These are phyloP conservation scores for Trichophaea hybrida DNA, from an alignment of 2,329 filamentous ascomycete genomes.

Conservation along the genomic window DNA sequence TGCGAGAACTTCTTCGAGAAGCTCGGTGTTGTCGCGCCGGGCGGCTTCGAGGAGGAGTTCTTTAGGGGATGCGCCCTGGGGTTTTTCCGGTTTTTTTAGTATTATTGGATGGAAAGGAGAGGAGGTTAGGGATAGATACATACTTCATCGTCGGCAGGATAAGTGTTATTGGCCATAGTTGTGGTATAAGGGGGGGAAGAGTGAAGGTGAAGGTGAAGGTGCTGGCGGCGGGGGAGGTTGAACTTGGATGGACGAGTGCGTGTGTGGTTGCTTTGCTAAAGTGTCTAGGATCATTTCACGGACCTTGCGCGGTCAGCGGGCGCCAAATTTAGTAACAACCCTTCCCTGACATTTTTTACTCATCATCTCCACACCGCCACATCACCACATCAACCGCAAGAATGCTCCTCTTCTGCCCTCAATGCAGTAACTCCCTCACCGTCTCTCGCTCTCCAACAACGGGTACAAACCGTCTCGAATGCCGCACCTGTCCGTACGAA, in stretches of 20 bases:
- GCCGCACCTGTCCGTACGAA: constrained; percentile 88
- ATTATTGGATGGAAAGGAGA: neutral
- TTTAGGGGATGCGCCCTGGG: constrained; percentile 59
- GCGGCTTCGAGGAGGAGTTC: constrained; percentile 87
- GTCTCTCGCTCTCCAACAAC: constrained; percentile 37
- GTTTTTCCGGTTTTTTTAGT: neutral
- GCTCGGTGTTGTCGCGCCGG: constrained; percentile 78
- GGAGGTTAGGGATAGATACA: neutral
- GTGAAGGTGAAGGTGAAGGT: neutral
- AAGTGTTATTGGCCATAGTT: neutral
- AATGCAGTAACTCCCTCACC: constrained; percentile 71
- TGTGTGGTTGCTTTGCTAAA: neutral
- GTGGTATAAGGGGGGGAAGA: neutral
- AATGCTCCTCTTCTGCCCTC: constrained; percentile 48
- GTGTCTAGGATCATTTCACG: neutral
- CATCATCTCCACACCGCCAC: neutral
- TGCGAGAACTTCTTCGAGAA: constrained; percentile 60
- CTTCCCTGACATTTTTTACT: neutral
- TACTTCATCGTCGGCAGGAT: neutral
- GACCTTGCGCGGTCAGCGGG: neutral
- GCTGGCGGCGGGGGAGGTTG: neutral
- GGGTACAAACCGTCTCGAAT: constrained; percentile 70
- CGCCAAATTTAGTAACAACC: neutral
- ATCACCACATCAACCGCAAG: neutral
- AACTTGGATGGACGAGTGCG: neutral